Percentiles rank a stretch among this genome's conserved stretches.
These are phyloP conservation scores for Thalassiosira exigua DNA, from an alignment of 352 stramenopile species.

Conservation along the genomic window DNA sequence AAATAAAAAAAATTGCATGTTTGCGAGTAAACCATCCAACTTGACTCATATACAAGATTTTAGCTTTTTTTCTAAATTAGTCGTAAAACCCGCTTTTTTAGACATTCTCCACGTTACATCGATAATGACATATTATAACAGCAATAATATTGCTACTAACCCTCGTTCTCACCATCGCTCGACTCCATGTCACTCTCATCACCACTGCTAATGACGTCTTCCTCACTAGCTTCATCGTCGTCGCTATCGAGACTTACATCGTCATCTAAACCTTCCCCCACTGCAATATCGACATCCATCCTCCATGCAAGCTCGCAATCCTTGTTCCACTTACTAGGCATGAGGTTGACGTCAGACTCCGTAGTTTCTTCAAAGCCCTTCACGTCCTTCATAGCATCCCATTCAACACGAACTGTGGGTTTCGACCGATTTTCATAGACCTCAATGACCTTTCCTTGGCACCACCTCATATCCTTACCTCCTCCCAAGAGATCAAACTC, in stretches of 20 bases:
- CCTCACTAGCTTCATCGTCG: background rate
- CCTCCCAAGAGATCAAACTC: background rate
- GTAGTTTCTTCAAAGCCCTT: background rate
- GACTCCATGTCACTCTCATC: background rate
- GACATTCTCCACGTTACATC: too few relatives aligned
- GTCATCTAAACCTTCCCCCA: background rate
- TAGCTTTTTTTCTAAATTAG: too few relatives aligned
- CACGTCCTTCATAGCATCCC: background rate
- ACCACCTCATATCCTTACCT: background rate
- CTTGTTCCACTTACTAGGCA: background rate
- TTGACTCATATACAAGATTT: too few relatives aligned
- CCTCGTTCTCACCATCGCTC: background rate
- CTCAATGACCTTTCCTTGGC: background rate
- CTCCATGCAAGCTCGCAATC: background rate
- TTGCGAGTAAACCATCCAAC: too few relatives aligned
- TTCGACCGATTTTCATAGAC: background rate
- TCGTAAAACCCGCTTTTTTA: too few relatives aligned
- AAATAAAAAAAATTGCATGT: background rate
- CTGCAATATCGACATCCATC: background rate
- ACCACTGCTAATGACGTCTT: background rate
- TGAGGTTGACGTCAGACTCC: background rate
- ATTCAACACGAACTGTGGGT: background rate
- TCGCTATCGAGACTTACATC: background rate
- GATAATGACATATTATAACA: too few relatives aligned
- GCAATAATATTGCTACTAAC: too few relatives aligned